phyloP scores from a whole-genome alignment of 441 rosid species.

The Erysimum cheiri region DNA sequence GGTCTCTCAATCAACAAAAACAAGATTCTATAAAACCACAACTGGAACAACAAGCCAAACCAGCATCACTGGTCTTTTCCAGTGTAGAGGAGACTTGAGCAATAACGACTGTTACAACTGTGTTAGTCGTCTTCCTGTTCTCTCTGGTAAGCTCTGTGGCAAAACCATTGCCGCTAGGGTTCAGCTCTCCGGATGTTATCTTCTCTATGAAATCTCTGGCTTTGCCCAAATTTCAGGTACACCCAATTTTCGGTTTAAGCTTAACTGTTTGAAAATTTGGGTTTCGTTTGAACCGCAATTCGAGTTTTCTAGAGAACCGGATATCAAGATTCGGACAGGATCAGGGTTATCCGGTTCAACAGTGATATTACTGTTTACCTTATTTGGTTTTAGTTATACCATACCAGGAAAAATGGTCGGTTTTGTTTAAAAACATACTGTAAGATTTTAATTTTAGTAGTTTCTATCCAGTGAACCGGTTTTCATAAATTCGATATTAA shows the following conservation, averaged over 20 bases:
- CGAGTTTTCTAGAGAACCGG: neutral
- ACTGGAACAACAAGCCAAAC: slow-evolving; percentile 71
- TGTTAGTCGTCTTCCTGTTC: slow-evolving; percentile 81
- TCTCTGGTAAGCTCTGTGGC: slow-evolving; percentile 79
- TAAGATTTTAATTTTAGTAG: neutral
- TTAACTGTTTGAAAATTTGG: neutral
- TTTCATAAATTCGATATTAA: too few relatives aligned
- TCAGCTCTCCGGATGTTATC: slow-evolving; percentile 89
- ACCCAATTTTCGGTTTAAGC: slow-evolving; percentile 2
- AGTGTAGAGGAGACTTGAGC: slow-evolving; percentile 93
- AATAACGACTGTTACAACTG: slow-evolving; percentile 86
- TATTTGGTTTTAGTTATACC: neutral
- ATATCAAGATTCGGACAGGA: neutral
- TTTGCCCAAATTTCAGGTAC: slow-evolving; percentile 75
- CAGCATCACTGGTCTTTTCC: slow-evolving; percentile 87
- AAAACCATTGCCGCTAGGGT: slow-evolving; percentile 84
- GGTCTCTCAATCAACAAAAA: slow-evolving; percentile 80
- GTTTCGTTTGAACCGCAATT: slow-evolving; percentile 4
- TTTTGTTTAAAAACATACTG: neutral
- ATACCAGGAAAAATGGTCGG: neutral
- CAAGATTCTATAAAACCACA: slow-evolving; percentile 84
- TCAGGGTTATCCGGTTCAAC: neutral
- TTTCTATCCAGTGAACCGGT: too few relatives aligned
- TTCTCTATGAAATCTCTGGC: slow-evolving; percentile 83
- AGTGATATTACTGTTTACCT: neutral